phyloP scores from a whole-genome alignment of 2,329 filamentous ascomycete genomes.

The Gyromitra esculenta region DNA sequence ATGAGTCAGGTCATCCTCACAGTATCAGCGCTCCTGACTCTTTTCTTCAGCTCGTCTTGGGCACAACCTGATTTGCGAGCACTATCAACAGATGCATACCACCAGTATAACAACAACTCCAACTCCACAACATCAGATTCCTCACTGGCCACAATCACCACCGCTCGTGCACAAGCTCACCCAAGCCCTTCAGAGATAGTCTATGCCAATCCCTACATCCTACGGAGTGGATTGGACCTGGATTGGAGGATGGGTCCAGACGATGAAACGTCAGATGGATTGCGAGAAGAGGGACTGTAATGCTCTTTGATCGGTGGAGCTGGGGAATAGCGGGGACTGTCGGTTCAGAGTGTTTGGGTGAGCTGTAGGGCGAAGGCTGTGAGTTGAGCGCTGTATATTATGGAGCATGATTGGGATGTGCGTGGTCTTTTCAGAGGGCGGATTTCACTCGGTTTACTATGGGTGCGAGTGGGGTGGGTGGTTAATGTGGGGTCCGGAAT shows the following conservation, averaged over 20 bases:
- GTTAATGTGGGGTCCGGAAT: too few species aligned
- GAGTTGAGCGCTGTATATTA: too few species aligned
- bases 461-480: too few species aligned
- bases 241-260: slow-evolving; percentile 11
- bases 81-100: neutral
- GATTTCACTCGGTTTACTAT: too few species aligned
- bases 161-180: neutral
- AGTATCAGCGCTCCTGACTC: neutral
- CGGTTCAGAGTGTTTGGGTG: neutral
- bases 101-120: neutral
- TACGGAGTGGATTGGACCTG: neutral
- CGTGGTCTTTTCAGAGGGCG: too few species aligned
- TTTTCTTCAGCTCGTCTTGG: neutral
- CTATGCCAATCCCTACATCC: neutral
- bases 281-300: neutral
- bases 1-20: slow-evolving; percentile 1
- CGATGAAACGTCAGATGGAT: neutral
- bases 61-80: neutral
- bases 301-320: neutral
- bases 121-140: neutral
- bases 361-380: too few species aligned
- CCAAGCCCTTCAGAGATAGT: neutral
- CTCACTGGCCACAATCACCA: neutral
- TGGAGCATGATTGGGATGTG: too few species aligned
- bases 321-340: neutral